These are phyloP conservation scores for Panellus pusillus DNA, from an alignment of 768 basidiomycete species.

Conservation along the genomic window DNA sequence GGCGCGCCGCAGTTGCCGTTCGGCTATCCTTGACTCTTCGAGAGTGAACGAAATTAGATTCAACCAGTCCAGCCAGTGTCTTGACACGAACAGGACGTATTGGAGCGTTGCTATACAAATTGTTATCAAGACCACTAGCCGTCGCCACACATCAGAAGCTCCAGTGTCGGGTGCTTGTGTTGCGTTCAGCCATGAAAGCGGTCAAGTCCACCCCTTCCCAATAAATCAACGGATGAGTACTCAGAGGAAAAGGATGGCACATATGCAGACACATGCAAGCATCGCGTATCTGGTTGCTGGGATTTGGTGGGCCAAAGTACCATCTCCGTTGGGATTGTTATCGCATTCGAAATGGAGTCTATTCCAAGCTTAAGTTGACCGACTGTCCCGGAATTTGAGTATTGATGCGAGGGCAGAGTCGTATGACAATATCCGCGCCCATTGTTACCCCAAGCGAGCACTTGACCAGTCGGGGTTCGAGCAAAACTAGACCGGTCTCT, in stretches of 20 bases:
- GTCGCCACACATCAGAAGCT: conserved; percentile 76
- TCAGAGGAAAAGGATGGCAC: conserved; percentile 14
- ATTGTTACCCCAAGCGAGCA: conserved; percentile 90
- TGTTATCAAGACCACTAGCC: conserved; percentile 76
- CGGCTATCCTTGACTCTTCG: too few relatives aligned
- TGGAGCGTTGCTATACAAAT: conserved; percentile 67
- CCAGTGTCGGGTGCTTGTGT: conserved; percentile 30
- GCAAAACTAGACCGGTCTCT: conserved; percentile 75
- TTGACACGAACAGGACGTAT: conserved; percentile 71
- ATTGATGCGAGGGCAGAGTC: background rate
- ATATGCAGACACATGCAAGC: conserved; percentile 68
- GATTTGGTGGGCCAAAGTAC: conserved; percentile 63
- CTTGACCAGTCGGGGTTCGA: conserved; percentile 63
- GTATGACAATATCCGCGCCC: conserved; percentile 60
- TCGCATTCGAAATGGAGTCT: conserved; percentile 59
- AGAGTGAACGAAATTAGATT: conserved; percentile 54
- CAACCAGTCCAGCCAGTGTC: conserved; percentile 78
- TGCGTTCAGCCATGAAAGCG: conserved; percentile 70
- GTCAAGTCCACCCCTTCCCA: conserved; percentile 69
- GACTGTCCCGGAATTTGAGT: conserved; percentile 12
- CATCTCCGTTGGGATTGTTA: conserved; percentile 84
- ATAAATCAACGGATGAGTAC: background rate
- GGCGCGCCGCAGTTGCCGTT: too few relatives aligned
- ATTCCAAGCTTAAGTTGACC: conserved; percentile 83
- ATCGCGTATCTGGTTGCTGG: conserved; percentile 52